Evolutionary conservation across 345 rosid genomes (phyloP).

Genomic region (Hibiscus tridactylites): DNA sequence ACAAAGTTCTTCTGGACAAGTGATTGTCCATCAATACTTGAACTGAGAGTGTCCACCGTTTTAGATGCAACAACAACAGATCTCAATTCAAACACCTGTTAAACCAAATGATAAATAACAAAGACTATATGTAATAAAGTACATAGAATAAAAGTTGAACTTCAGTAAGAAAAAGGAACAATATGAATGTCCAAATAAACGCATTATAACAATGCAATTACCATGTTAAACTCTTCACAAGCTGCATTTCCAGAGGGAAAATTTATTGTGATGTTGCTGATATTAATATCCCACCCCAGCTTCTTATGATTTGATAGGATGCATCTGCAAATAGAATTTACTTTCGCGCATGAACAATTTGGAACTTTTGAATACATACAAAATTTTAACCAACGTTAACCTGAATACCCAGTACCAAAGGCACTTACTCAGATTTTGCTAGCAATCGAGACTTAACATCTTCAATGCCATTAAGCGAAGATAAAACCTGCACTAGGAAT

Average conservation of each 20-base stretch:
- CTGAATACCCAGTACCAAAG: constrained; percentile 8
- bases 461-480: constrained; percentile 61
- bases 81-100: constrained; percentile 48
- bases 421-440: constrained; percentile 70
- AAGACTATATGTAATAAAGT: background rate
- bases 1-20: constrained; percentile 23
- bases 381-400: background rate
- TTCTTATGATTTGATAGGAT: constrained; percentile 50
- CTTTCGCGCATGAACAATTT: background rate
- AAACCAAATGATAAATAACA: constrained; percentile 11
- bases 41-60: constrained; percentile 27
- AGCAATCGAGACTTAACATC: constrained; percentile 49
- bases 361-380: background rate
- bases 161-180: background rate
- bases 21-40: constrained; percentile 27
- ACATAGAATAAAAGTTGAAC: background rate
- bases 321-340: constrained; percentile 38
- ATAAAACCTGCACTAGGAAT: constrained; percentile 49
- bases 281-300: constrained; percentile 53
- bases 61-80: constrained; percentile 37
- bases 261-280: constrained; percentile 36
- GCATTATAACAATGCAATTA: constrained; percentile 24
- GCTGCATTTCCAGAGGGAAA: constrained; percentile 41
- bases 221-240: constrained; percentile 52
- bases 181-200: background rate